Conservation (phyloP, 2,329 filamentous ascomycete genomes). For the Aurifilum marmelostoma region DNA sequence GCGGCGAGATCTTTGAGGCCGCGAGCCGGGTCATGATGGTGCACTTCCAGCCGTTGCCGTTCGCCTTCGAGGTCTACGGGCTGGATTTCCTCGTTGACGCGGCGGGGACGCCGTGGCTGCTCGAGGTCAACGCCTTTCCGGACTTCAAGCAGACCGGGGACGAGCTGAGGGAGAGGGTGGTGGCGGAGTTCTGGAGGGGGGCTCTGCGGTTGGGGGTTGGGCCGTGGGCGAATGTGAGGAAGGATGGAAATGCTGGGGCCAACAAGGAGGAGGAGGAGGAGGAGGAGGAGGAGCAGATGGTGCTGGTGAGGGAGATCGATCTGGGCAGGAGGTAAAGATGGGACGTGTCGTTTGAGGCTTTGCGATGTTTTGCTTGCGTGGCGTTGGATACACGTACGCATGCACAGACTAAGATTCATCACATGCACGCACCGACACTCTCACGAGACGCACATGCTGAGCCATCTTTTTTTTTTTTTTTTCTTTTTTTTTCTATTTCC, state of each 20-base stretch:
- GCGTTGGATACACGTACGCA: neutral
- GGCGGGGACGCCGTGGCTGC: slow-evolving; percentile 67
- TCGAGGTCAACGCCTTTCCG: slow-evolving; percentile 95
- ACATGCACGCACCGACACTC: too few species aligned
- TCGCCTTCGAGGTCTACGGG: slow-evolving; percentile 91
- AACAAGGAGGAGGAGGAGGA: too few species aligned
- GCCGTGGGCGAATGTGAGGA: slow-evolving; percentile 63
- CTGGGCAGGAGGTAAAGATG: slow-evolving; percentile 47
- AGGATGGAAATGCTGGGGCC: slow-evolving; percentile 31
- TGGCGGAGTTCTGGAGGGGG: slow-evolving; percentile 75
- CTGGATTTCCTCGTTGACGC: slow-evolving; percentile 85
- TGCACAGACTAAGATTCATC: too few species aligned
- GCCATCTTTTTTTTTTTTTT: neutral
- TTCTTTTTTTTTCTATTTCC: neutral
- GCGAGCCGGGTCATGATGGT: slow-evolving; percentile 82
- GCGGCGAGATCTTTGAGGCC: slow-evolving; percentile 81
- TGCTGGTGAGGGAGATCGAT: slow-evolving; percentile 56
- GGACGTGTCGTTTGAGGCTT: slow-evolving; percentile 10
- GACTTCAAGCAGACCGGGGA: slow-evolving; percentile 92
- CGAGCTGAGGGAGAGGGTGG: slow-evolving; percentile 66
- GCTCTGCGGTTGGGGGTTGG: slow-evolving; percentile 69
- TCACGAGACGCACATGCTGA: too few species aligned
- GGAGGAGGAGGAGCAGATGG: slow-evolving; percentile 47
- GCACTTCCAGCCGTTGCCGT: slow-evolving; percentile 87
- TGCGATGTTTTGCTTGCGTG: neutral